These are phyloP conservation scores for Cnidoscolus chayamansa DNA, from an alignment of 441 rosid species.

Conservation along the genomic window DNA sequence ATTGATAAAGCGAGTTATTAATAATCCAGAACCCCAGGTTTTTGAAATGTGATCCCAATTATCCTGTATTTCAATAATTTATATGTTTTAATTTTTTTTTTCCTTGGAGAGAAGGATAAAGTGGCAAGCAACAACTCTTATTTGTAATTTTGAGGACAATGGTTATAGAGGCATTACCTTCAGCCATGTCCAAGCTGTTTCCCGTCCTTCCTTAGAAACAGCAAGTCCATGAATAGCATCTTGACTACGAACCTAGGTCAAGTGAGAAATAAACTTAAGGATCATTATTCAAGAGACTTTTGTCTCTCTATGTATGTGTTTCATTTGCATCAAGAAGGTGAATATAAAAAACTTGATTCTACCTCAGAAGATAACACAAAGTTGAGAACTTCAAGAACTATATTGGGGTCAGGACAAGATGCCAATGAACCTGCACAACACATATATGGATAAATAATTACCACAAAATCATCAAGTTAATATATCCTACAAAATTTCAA, in stretches of 20 bases:
- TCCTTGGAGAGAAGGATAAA: neutral
- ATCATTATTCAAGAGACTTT: conserved; percentile 10
- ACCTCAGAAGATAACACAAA: conserved; percentile 81
- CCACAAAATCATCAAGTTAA: conserved; percentile 9
- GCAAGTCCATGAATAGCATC: conserved; percentile 68
- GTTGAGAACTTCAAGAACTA: conserved; percentile 70
- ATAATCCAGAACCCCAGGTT: conserved; percentile 76
- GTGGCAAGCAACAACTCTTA: neutral
- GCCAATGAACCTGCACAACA: conserved; percentile 64
- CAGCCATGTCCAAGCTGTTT: conserved; percentile 90
- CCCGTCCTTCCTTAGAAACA: conserved; percentile 76
- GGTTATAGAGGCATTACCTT: conserved; percentile 35
- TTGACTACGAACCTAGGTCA: conserved; percentile 74
- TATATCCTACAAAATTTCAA: conserved; percentile 3
- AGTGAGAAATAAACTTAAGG: conserved; percentile 3
- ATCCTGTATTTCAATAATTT: conserved; percentile 37
- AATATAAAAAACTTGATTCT: conserved; percentile 11
- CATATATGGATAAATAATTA: conserved; percentile 10
- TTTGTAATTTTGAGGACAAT: neutral
- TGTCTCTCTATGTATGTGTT: neutral
- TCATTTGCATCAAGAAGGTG: neutral
- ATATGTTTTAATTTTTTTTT: neutral
- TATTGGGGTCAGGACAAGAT: conserved; percentile 58
- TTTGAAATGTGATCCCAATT: conserved; percentile 71
- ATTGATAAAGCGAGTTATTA: conserved; percentile 66